Evolutionary conservation across 2,329 filamentous ascomycete genomes (phyloP), one percentile per base, ranked within the genome.

Genomic region (Aspergillus unguis): DNA sequence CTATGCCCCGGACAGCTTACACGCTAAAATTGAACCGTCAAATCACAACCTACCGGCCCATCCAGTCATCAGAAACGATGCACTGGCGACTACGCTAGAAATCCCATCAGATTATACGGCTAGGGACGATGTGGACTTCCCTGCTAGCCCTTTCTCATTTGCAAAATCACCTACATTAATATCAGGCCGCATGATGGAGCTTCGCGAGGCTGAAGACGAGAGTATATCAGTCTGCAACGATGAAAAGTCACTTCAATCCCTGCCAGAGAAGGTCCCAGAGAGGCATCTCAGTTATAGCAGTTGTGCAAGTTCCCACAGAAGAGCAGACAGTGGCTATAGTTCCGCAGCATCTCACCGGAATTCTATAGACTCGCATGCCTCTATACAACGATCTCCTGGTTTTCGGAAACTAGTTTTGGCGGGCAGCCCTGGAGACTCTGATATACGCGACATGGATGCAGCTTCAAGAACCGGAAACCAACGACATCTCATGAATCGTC

Each of bases 261-360:
- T 49, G 4, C 38, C 54, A 6, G 59, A 60, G 9, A 61, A 62
- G 37, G 41, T 31, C 37, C 45, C 53, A 26, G 33, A 46, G 23
- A 56, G 58, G 11, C 26, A 42, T 17, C 44, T 45, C 33, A 44
- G 54, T 29, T 53, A 57, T 28, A 60, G 54, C 40, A 64, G 58
- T 32, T 53, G 53, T 3, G 55, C 61, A 32, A 59, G 50, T 23
- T 62, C 65, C 4, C 59, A 67, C 33, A 63, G 57, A 48, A 71
- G 71, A 47, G 62, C 62, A 9, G 71, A 73, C 50, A 72, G 70
- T 48, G 71, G 71, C 23, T 73, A 73, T 50, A 72, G 69, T 50
- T 72, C 70, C 31, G 65, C 66, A 9, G 62, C 65, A 6, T 72
- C 70, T 1, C 60, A 62, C 36, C 56, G 61, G 29, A 56, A 44